phyloP scores from a whole-genome alignment of 306 rosid species.

The Citrullus amarus region DNA sequence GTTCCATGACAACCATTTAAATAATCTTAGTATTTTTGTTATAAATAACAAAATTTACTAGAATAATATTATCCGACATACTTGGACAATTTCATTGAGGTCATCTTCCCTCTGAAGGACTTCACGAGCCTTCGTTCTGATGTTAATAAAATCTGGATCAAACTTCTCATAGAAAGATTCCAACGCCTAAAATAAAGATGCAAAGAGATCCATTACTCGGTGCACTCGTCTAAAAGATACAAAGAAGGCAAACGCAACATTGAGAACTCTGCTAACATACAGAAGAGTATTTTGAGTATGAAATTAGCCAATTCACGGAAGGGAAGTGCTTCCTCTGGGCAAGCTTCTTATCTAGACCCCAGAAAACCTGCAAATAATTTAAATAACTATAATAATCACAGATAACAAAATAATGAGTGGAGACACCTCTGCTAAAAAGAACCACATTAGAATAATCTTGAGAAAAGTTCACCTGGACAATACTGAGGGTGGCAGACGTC shows the following conservation, averaged over 20 bases:
- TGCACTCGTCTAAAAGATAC: background rate
- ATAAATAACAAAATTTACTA: background rate
- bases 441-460: background rate
- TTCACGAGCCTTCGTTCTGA: conserved; percentile 98
- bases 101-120: conserved; percentile 97
- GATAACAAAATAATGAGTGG: background rate
- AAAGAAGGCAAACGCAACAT: background rate
- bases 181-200: conserved; percentile 51
- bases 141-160: conserved; percentile 92
- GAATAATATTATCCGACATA: conserved; percentile 12
- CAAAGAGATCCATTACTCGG: background rate
- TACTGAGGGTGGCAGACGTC: conserved; percentile 98
- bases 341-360: conserved; percentile 99
- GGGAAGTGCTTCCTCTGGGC: conserved; percentile 99
- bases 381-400: conserved; percentile 6
- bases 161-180: conserved; percentile 89
- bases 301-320: conserved; percentile 98
- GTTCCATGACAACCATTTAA: background rate
- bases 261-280: conserved; percentile 28
- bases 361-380: conserved; percentile 59
- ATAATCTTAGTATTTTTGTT: background rate
- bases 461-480: conserved; percentile 68
- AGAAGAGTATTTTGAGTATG: conserved; percentile 86
- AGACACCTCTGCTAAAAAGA: background rate
- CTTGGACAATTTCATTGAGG: conserved; percentile 97